Evolutionary conservation across 2,329 filamentous ascomycete species (phyloP), one percentile per base, ranked within the genome.

Genomic region (Pseudohalonectria lignicola): DNA sequence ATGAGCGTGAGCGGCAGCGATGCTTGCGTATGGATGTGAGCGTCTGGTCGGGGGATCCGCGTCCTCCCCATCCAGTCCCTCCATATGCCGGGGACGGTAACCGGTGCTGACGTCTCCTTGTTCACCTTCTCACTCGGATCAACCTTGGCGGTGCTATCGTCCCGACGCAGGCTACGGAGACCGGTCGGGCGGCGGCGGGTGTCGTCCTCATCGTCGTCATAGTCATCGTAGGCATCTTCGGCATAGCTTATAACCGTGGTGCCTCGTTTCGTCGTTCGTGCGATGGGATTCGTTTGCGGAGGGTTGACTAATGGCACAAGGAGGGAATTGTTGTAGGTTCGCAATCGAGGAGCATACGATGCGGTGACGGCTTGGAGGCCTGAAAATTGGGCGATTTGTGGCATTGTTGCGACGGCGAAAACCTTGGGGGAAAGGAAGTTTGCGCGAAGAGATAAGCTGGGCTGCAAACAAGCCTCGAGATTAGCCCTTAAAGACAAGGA

Each of bases 201-300:
- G 39, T 86, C 82, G 45, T 86, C 82, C 36, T 83, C 80, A 45
- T 86, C 83, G 40, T 80, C 74, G 28, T 78, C 74, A 41, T 75
- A 60, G 52, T 90, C 87, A 47, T 95, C 90, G 53, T 82, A 94
- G 34, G 88, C 88, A 57, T 96, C 90, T 57, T 98, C 92, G 18
- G 92, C 90, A 55, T 98, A 98, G 64, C 95, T 98, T 62, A 96
- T 92, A 45, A 90, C 85, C 25, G 86, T 92, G 2, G 92, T 96
- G 41, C 92, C 92, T 60, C 92, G 82, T 67, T 98, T 96, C 8
- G 92, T 96, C n/a, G 85, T 94, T 55, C 90, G 78, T 50, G 85
- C 73, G 42, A 74, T 65, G 29, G 81, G 75, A 18, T 77, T 79
- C 3, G 75, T 60, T n/a, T 76, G 71, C 41, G 69, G 71, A 44